Evolutionary conservation across 768 basidiomycete species (phyloP), one percentile per base, ranked within the genome.

Genomic region (Kwoniella mangroviensis): DNA sequence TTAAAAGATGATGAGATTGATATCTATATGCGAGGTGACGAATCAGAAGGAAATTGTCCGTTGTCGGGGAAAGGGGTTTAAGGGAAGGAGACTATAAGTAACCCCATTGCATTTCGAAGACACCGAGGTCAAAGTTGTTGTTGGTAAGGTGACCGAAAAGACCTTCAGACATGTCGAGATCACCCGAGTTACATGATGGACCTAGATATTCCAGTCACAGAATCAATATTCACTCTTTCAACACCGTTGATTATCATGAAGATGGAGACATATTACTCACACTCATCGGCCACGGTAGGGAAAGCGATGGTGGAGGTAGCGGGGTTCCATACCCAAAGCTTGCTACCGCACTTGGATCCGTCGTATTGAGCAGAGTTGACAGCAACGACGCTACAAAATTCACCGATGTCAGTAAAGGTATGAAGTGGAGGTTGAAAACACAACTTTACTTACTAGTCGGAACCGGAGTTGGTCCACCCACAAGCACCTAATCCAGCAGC

Each of bases 91-190:
- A 24, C 64, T 69, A 69, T 42, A 63, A 21, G 55, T 62, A 69
- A 22, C 68, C 68, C 68, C 68, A 69, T 15, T 42, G 49, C 55
- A 69, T 64, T 26, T 63, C 17, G 68, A 69, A 69, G 45, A 64
- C 55, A 24, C 68, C 75, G 28, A 67, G 63, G 58, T 73, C 72
- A 28, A 65, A 57, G 70, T 76, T 71, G 58, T 67, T 71, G 65
- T 73, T 63, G 57, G 49, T 54, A 53, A 73, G 72, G 55, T 43
- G 42, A 19, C 51, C 65, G 74, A 82, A 82, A 34, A 80, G 71
- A 63, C 69, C 63, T 1, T 73, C 69, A 26, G 74, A 76, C 70
- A 82, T 66, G 72, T 82, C 81, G 58, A 82, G 75, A 19, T 70
- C 69, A 6, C 79, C 77, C 21, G 57, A 64, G 65, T n/a, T 54